Evolutionary conservation across 805 yeast genomes (phyloP).

Genomic region (Yarrowia phangngaensis): DNA sequence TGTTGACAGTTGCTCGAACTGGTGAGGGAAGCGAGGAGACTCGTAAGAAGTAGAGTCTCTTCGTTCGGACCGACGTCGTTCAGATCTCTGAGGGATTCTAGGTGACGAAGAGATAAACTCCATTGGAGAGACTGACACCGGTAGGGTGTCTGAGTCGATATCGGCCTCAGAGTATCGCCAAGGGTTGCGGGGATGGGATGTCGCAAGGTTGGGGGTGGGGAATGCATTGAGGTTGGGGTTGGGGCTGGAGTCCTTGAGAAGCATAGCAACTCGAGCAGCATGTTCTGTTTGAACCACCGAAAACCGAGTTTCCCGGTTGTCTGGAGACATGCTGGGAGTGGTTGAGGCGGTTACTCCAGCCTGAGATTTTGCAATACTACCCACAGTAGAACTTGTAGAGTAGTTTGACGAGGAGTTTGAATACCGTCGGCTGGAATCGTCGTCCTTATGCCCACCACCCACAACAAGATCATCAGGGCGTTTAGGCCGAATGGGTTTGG

Average conservation of each 20-base stretch:
- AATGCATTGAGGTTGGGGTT: conserved; percentile 6
- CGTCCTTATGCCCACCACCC: neutral
- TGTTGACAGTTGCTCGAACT: conserved; percentile 9
- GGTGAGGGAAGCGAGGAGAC: conserved; percentile 8
- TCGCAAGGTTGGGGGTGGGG: conserved; percentile 11
- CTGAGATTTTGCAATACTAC: conserved; percentile 17
- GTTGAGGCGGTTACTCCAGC: conserved; percentile 12
- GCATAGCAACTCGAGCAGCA: conserved; percentile 22
- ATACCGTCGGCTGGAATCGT: neutral
- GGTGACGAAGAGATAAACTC: neutral
- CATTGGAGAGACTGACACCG: neutral
- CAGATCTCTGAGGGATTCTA: conserved; percentile 15
- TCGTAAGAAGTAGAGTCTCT: conserved; percentile 10
- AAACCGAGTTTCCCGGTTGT: conserved; percentile 8
- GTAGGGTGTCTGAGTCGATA: neutral
- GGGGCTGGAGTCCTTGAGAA: conserved; percentile 11
- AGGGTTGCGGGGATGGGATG: neutral
- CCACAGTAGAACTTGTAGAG: conserved; percentile 11
- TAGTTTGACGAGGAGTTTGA: conserved; percentile 25
- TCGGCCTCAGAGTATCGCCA: conserved; percentile 20
- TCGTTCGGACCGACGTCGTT: conserved; percentile 17
- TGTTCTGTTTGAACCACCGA: conserved; percentile 11
- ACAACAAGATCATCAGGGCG: conserved; percentile 4
- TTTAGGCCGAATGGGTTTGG: conserved; percentile 20
- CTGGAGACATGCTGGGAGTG: conserved; percentile 24